Percentiles rank a stretch among this genome's conserved stretches.
Evolutionary conservation across 306 rosid species (phyloP).

Genomic region (Boehmeria nivea): DNA sequence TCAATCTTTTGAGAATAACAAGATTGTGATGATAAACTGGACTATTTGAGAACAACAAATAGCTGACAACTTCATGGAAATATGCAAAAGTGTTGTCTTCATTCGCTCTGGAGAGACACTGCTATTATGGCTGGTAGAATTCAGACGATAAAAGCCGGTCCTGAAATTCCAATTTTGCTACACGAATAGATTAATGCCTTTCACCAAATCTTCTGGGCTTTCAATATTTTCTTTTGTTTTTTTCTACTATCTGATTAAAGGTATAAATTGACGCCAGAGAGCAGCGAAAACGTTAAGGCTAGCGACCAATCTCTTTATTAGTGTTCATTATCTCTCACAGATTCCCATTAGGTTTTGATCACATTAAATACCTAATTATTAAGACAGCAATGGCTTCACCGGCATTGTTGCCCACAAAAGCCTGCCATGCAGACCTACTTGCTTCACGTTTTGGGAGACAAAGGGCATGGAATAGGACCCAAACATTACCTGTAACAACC

Average conservation of each 20-base stretch:
- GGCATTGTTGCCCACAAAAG: slow-evolving; percentile 4
- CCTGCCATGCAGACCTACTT: slow-evolving; percentile 13
- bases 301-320: slow-evolving; percentile 3
- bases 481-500: background rate
- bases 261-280: background rate
- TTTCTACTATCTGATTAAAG: background rate
- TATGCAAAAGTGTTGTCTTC: background rate
- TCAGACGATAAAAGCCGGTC: background rate
- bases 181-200: background rate
- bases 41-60: too few relatives aligned
- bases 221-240: background rate
- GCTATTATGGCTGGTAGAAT: background rate
- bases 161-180: background rate
- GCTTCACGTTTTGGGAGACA: background rate
- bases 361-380: background rate
- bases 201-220: background rate
- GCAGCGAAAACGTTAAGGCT: background rate
- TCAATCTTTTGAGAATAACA: too few relatives aligned
- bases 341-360: background rate
- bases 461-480: background rate
- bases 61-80: slow-evolving; percentile 1
- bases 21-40: too few relatives aligned
- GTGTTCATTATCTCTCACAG: background rate
- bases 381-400: background rate
- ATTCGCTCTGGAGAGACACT: background rate